Percentiles rank a stretch among this genome's conserved stretches.
These are phyloP conservation scores for Suillus ampliporus DNA, from an alignment of 768 basidiomycete genomes.

Conservation along the genomic window DNA sequence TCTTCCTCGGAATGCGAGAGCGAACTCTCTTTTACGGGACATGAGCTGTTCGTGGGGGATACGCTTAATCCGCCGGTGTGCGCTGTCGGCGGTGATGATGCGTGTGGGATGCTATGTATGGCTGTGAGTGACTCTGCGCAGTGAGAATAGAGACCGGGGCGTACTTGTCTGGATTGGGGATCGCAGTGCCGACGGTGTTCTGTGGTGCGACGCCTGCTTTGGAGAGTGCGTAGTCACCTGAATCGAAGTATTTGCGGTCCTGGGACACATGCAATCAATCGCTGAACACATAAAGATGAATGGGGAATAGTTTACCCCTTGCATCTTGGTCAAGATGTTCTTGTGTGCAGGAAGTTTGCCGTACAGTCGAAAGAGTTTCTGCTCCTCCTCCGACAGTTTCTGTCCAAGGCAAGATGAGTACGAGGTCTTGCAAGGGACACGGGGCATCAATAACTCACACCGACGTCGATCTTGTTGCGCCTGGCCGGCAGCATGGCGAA, in stretches of 20 bases:
- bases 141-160: constrained; percentile 35
- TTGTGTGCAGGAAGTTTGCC: constrained; percentile 95
- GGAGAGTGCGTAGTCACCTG: constrained; percentile 96
- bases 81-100: constrained; percentile 68
- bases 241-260: constrained; percentile 99
- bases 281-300: constrained; percentile 12
- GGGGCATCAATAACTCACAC: constrained; percentile 56
- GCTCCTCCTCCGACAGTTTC: constrained; percentile 88
- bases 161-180: constrained; percentile 97
- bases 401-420: constrained; percentile 36
- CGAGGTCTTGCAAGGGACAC: constrained; percentile 11
- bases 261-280: constrained; percentile 37
- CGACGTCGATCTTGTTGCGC: constrained; percentile 95
- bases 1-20: constrained; percentile 37
- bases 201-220: constrained; percentile 94
- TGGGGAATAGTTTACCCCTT: constrained; percentile 66
- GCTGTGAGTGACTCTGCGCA: not conserved
- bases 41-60: constrained; percentile 75
- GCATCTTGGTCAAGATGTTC: constrained; percentile 92
- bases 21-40: constrained; percentile 67
- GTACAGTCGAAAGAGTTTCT: constrained; percentile 92
- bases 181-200: constrained; percentile 90
- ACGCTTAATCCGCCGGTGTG: constrained; percentile 65
- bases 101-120: constrained; percentile 81
- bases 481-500: constrained; percentile 70